Evolutionary conservation across 306 rosid genomes (phyloP), one percentile per base, ranked within the genome.

Genomic region (Hippophae rhamnoides): DNA sequence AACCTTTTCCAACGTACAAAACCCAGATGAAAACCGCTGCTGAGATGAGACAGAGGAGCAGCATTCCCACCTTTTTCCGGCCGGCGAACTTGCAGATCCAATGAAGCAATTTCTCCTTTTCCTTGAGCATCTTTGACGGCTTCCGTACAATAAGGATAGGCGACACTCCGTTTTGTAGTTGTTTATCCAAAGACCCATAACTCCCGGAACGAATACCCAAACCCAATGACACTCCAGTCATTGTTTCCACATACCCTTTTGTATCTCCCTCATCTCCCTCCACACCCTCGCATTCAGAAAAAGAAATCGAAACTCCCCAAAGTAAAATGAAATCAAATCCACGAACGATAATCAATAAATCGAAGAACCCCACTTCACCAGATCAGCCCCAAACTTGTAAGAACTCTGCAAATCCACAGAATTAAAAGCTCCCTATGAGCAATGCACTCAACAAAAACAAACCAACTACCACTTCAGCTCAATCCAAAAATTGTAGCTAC

Each of bases 31-130:
- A 89, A 76, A 84, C 95, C 41, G 66, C 87, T 10, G 92, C 92
- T 23, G 97, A 89, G 63, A 84, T 79, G 71, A 75, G 45, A 67
- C 76, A 89, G 12, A 89, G 89, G 51, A 89, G 81, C 68, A 89
- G 56, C 97, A 86, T 89, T 79, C 97, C 97, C 14, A 89, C 89
- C 84, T 80, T 86, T 75, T 79, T 89, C 26, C 89, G 70, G 47
- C 89, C 86, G 47, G 89, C 93, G 68, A 86, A 75, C 82, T 89
- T 89, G 74, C 60, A 82, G 89, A 89, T 86, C 95, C 87, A 84
- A 68, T 70, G 81, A 74, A 82, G 80, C 59, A 76, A 53, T 62
- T 75, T 79, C 57, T 89, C 97, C 82, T 77, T 89, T 47, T 86
- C 97, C 80, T 89, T 89, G 31, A 78, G 43, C 97, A 86, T 84